Evolutionary conservation across 148 eudicot species (phyloP), one percentile per base, ranked within the genome.

Genomic region (Beta vulgaris): DNA sequence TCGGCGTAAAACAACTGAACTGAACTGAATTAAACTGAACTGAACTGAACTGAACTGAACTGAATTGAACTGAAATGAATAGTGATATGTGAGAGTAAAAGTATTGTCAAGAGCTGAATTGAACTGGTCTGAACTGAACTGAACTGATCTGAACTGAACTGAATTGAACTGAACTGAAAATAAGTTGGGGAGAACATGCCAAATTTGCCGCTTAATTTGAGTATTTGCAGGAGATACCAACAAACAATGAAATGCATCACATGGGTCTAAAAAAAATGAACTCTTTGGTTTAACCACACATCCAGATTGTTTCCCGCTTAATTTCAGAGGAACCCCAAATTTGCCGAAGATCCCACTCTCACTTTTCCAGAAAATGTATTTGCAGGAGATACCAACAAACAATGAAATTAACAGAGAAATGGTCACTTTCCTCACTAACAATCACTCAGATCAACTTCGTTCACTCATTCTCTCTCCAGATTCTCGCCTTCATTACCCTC

Each of bases 401-500:
- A 77, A 77, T 36, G 88, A 68, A 62, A 55, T 76, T 18, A 39
- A 49, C 75, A 82, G 73, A 73, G 86, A 80, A n/a, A 55, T 89
- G 86, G 91, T 91, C 66, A 76, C 69, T 25, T 90, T 84, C 75
- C 84, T 95, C 26, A 75, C 77, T 3, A 61, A 68, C 26, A 74
- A 85, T 67, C 82, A 82, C 76, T 76, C 83, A 66, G 89, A 89
- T 26, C 89, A 92, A 66, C 92, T 95, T 61, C 74, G 36, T 0
- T 83, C 89, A 29, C 82, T 95, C 77, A 68, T 92, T 69, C 80
- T 84, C 43, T 85, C 93, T 36, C 78, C 91, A 58, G 92, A 95
- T 55, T 51, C 86, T 74, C 94, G 93, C 57, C 91, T 90, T 76
- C 96, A 95, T 82, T 90, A 92, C 82, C 91, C 99, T 79, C 88